phyloP scores from a whole-genome alignment of 2,329 filamentous ascomycete species.

The Exophiala xenobiotica region DNA sequence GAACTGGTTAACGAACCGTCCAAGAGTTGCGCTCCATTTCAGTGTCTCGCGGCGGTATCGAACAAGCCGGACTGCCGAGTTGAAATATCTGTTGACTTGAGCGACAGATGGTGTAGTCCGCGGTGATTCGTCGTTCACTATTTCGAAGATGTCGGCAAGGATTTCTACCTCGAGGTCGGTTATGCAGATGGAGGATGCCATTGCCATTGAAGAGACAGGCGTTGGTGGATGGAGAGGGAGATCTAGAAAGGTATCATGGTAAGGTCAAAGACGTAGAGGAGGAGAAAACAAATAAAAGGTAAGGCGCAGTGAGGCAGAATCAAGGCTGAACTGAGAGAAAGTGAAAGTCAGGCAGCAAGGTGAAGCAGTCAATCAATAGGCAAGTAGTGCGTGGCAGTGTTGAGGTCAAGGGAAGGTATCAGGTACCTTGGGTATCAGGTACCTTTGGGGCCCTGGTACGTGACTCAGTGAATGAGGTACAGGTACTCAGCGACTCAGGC shows the following conservation, averaged over 20 bases:
- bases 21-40: constrained; percentile 2
- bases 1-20: not conserved
- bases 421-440: no score
- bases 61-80: constrained; percentile 14
- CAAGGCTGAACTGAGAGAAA: no score
- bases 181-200: constrained; percentile 1
- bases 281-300: no score
- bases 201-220: no score
- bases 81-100: constrained; percentile 18
- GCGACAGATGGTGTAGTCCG: constrained; percentile 13
- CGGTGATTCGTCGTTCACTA: constrained; percentile 18
- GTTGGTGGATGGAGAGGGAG: not conserved
- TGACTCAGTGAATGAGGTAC: no score
- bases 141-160: constrained; percentile 15
- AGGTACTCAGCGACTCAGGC: no score
- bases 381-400: no score
- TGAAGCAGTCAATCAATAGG: no score
- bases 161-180: constrained; percentile 21
- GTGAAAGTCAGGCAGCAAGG: no score
- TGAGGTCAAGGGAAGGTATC: no score
- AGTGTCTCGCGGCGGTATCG: constrained; percentile 15
- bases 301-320: no score
- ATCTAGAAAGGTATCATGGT: not conserved
- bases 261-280: not conserved
- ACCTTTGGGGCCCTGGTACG: no score